Evolutionary conservation across 345 rosid species (phyloP).

Genomic region (Atalantia buxifolia): DNA sequence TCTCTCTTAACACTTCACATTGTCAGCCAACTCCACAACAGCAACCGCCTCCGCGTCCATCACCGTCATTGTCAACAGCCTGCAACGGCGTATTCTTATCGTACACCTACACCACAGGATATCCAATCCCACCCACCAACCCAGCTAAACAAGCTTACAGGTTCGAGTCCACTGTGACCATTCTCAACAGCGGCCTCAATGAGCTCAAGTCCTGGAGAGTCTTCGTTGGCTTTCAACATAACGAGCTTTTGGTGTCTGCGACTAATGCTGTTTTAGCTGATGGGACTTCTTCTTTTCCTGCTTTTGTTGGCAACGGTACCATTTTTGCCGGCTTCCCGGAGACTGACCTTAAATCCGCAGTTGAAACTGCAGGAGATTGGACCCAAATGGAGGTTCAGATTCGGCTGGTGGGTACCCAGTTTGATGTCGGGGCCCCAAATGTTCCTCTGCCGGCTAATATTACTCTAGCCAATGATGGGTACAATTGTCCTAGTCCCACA

Average conservation of each 20-base stretch:
- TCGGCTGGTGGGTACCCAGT: slow-evolving; percentile 79
- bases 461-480: slow-evolving; percentile 75
- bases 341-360: slow-evolving; percentile 72
- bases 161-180: slow-evolving; percentile 70
- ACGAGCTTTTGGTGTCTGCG: slow-evolving; percentile 66
- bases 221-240: slow-evolving; percentile 62
- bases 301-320: slow-evolving; percentile 71
- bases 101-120: slow-evolving; percentile 49
- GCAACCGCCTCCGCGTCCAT: slow-evolving; percentile 8
- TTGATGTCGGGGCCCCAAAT: slow-evolving; percentile 60
- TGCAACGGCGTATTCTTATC: slow-evolving; percentile 77
- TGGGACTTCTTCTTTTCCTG: slow-evolving; percentile 65
- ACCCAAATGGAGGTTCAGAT: slow-evolving; percentile 69
- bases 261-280: slow-evolving; percentile 70
- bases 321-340: slow-evolving; percentile 67
- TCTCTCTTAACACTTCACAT: neutral
- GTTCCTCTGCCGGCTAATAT: slow-evolving; percentile 70
- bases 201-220: slow-evolving; percentile 75
- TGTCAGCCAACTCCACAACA: slow-evolving; percentile 4
- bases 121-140: slow-evolving; percentile 49
- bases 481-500: slow-evolving; percentile 49
- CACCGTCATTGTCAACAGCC: slow-evolving; percentile 19
- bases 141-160: slow-evolving; percentile 70
- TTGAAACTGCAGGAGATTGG: slow-evolving; percentile 81
- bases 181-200: slow-evolving; percentile 63